phyloP scores from a whole-genome alignment of 768 basidiomycete species.

The Stropharia rugosoannulata region DNA sequence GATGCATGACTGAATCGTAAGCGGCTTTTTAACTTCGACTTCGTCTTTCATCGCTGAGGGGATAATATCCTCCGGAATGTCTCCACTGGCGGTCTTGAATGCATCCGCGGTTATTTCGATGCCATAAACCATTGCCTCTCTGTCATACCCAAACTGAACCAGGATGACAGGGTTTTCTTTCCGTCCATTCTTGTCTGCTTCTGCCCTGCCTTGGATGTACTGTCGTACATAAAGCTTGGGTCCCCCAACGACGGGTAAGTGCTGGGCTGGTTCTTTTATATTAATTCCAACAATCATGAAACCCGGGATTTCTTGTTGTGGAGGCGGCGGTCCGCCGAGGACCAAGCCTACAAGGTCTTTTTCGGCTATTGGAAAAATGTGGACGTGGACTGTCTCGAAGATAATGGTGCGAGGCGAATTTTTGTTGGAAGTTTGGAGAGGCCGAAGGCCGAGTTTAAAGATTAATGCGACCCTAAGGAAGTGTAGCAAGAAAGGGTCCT shows the following conservation, averaged over 20 bases:
- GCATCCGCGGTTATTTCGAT: constrained; percentile 11
- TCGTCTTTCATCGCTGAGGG: neutral
- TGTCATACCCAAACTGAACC: constrained; percentile 8
- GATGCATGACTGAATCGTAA: neutral
- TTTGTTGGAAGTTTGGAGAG: neutral
- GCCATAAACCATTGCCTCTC: neutral
- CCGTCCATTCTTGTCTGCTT: neutral
- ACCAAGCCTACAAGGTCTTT: neutral
- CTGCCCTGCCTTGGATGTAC: constrained; percentile 4
- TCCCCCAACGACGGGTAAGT: constrained; percentile 2
- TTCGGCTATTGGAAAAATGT: constrained; percentile 1
- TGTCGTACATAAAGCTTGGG: neutral
- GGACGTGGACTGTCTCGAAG: constrained; percentile 4
- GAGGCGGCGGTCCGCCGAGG: neutral
- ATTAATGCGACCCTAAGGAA: constrained; percentile 6
- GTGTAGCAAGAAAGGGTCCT: constrained; percentile 1
- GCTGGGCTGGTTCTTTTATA: neutral
- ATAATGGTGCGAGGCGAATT: neutral
- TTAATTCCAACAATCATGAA: constrained; percentile 8
- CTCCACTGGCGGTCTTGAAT: constrained; percentile 5
- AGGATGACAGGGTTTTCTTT: constrained; percentile 6
- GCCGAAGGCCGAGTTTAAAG: constrained; percentile 3
- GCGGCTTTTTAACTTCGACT: neutral
- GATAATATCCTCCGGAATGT: neutral
- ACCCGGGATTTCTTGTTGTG: constrained; percentile 7